A percentile compares a stretch with the other conserved stretches of the same genome.
Evolutionary conservation across 2,329 filamentous ascomycete genomes (phyloP).

Genomic region (Cyphellophora europaea): DNA sequence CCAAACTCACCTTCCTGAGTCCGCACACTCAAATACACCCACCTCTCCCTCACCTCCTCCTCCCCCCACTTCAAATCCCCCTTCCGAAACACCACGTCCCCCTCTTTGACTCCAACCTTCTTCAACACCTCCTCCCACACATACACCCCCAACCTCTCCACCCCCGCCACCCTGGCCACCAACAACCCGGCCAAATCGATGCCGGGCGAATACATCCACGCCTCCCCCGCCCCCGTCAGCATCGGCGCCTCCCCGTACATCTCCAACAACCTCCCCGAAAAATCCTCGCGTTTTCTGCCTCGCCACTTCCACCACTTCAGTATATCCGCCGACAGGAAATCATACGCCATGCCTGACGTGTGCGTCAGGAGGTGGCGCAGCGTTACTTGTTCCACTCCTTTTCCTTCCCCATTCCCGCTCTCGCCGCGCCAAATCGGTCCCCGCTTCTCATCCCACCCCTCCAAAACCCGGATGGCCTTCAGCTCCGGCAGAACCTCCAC

Average conservation of each 20-base stretch:
- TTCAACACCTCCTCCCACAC: constrained; percentile 36
- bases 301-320: constrained; percentile 10
- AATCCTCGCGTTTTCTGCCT: neutral
- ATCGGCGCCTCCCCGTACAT: constrained; percentile 2
- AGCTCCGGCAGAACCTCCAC: constrained; percentile 39
- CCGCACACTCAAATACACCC: neutral
- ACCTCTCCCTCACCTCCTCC: neutral
- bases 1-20: neutral
- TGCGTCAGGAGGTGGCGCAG: constrained; percentile 15
- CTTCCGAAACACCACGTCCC: constrained; percentile 4
- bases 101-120: constrained; percentile 33
- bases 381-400: constrained; percentile 16
- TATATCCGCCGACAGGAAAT: constrained; percentile 11
- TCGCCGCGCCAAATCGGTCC: constrained; percentile 38
- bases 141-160: constrained; percentile 30
- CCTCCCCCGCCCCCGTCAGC: constrained; percentile 30
- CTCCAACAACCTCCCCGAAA: constrained; percentile 3
- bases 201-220: constrained; percentile 42
- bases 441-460: constrained; percentile 39
- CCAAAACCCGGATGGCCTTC: constrained; percentile 37
- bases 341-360: constrained; percentile 12
- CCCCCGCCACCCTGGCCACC: constrained; percentile 38
- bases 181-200: constrained; percentile 47
- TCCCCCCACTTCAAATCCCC: neutral
- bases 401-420: constrained; percentile 26